A percentile compares a stretch with the other conserved stretches of the same genome.
Conservation (phyloP, 139 green algal species). For the Tetraselmis chui region DNA sequence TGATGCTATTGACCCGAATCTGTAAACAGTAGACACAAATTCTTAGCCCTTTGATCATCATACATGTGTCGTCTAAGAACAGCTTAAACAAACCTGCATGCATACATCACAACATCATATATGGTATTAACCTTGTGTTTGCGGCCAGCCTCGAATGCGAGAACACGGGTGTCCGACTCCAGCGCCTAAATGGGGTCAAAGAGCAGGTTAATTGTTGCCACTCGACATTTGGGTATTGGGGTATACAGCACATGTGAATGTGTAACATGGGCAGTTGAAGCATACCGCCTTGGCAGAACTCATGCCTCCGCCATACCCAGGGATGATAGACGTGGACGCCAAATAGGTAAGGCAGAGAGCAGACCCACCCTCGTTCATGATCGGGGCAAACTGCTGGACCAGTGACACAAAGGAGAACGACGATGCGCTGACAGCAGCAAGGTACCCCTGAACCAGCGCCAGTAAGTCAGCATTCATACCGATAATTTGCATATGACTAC, state of each 20-base stretch:
- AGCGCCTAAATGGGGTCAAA: conserved; percentile 50
- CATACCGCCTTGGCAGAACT: conserved; percentile 83
- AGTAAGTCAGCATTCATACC: not conserved
- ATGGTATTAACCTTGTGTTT: conserved; percentile 55
- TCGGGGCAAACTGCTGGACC: conserved; percentile 70
- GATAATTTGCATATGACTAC: too few relatives aligned
- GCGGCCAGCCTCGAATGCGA: conserved; percentile 93
- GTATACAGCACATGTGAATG: not conserved
- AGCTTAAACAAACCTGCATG: conserved; percentile 71
- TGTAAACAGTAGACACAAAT: not conserved
- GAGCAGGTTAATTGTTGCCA: not conserved
- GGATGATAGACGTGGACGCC: conserved; percentile 84
- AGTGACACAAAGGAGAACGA: conserved; percentile 94
- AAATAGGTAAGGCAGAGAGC: conserved; percentile 89
- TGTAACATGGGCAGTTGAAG: not conserved
- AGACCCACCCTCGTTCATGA: conserved; percentile 47
- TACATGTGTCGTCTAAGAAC: not conserved
- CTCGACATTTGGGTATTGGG: not conserved
- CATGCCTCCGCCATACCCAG: conserved; percentile 98
- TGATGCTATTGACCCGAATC: conserved; percentile 85
- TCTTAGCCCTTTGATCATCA: not conserved
- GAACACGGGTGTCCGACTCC: conserved; percentile 91
- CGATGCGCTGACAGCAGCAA: conserved; percentile 92
- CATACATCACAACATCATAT: too few relatives aligned
- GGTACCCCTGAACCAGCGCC: conserved; percentile 72